Evolutionary conservation across 2,329 filamentous ascomycete species (phyloP).

Genomic region (Aspergillus vadensis): DNA sequence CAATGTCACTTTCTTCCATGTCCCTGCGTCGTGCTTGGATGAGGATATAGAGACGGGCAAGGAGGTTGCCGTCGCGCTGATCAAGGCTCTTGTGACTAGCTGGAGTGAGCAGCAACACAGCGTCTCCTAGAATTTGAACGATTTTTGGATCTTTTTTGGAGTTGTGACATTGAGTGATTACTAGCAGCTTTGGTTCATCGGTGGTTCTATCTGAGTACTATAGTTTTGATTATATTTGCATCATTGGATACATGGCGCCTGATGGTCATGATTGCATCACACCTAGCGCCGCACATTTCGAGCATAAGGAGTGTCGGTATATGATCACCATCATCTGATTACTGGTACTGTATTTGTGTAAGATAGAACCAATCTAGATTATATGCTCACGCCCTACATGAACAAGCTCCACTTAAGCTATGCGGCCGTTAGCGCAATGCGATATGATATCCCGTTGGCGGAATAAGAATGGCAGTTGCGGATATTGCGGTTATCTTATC

Average conservation of each 20-base stretch:
- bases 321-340: too few species aligned
- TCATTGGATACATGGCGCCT: not conserved
- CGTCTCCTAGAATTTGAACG: not conserved
- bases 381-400: too few species aligned
- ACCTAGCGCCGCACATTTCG: too few species aligned
- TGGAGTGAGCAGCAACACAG: slow-evolving; percentile 34
- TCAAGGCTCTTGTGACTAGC: slow-evolving; percentile 45
- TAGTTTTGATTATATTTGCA: not conserved
- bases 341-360: too few species aligned
- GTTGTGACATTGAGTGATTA: not conserved
- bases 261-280: too few species aligned
- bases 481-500: not conserved
- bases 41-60: slow-evolving; percentile 44
- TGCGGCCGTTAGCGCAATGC: too few species aligned
- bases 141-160: too few species aligned
- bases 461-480: too few species aligned
- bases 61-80: slow-evolving; percentile 45
- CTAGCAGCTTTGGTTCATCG: not conserved
- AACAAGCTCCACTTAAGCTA: too few species aligned
- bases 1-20: slow-evolving; percentile 70
- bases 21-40: slow-evolving; percentile 62
- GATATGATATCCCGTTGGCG: too few species aligned
- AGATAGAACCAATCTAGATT: too few species aligned
- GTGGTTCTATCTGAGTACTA: not conserved
- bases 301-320: too few species aligned